Conservation (phyloP, 257 asterid species). For the Leptodermis oblonga region DNA sequence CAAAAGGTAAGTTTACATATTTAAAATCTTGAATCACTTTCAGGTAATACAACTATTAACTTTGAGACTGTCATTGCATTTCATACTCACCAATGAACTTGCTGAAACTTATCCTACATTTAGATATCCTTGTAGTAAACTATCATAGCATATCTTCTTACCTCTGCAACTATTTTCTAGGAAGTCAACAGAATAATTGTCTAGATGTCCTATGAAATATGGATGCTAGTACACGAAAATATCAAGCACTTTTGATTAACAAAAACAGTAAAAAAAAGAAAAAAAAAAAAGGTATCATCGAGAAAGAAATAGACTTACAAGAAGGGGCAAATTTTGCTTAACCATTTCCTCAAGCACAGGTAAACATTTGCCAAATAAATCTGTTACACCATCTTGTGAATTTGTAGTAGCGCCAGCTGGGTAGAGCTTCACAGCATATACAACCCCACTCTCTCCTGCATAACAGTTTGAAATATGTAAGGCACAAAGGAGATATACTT, state of each 20-base stretch:
- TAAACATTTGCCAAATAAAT: slow-evolving; percentile 80
- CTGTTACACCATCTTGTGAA: slow-evolving; percentile 99
- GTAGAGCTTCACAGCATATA: slow-evolving; percentile 84
- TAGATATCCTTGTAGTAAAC: background rate
- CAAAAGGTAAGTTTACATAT: background rate
- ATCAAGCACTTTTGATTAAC: background rate
- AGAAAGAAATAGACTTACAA: slow-evolving; percentile 43
- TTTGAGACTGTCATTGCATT: background rate
- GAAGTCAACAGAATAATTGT: background rate
- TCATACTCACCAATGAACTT: background rate
- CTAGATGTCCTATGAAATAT: background rate
- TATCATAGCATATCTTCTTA: background rate
- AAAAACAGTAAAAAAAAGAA: background rate
- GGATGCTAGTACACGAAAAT: background rate
- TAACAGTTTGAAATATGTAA: slow-evolving; percentile 9
- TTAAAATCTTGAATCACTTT: background rate
- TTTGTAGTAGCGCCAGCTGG: slow-evolving; percentile 99
- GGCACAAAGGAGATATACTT: slow-evolving; percentile 9
- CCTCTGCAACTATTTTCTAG: background rate
- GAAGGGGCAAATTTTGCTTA: slow-evolving; percentile 77
- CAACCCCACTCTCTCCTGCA: slow-evolving; percentile 71
- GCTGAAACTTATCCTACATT: background rate
- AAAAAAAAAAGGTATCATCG: background rate
- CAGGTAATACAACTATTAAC: background rate
- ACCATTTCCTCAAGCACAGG: slow-evolving; percentile 96